A percentile compares a stretch with the other conserved stretches of the same genome.
phyloP scores from a whole-genome alignment of 1,284 basidiomycete species.

The Ganoderma sp. region DNA sequence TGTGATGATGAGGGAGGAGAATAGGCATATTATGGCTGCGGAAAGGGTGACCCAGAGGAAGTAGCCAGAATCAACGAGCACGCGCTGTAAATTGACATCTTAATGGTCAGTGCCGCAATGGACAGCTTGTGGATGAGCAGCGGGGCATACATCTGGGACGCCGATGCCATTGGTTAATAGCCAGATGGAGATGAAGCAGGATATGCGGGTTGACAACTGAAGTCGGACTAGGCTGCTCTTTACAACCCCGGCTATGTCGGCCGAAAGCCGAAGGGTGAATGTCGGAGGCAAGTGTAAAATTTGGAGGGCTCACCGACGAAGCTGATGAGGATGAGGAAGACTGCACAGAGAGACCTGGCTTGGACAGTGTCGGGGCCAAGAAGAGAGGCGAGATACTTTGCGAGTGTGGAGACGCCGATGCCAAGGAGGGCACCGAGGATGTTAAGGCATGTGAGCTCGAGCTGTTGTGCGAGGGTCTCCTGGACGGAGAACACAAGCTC shows the following conservation, averaged over 20 bases:
- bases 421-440: conserved; percentile 50
- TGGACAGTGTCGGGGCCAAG: conserved; percentile 37
- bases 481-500: conserved; percentile 57
- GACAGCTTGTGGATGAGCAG: background rate
- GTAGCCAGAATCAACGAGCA: conserved; percentile 40
- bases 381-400: conserved; percentile 46
- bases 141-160: conserved; percentile 37
- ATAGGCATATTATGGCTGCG: conserved; percentile 48
- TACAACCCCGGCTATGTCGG: conserved; percentile 46
- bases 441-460: conserved; percentile 53
- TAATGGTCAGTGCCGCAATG: background rate
- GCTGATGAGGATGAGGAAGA: conserved; percentile 48
- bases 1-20: conserved; percentile 49
- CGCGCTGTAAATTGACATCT: conserved; percentile 34
- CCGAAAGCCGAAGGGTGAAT: background rate
- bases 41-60: conserved; percentile 52
- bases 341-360: conserved; percentile 46
- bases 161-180: conserved; percentile 49
- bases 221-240: conserved; percentile 56
- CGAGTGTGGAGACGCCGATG: conserved; percentile 51
- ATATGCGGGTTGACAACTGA: conserved; percentile 51
- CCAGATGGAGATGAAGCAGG: conserved; percentile 55
- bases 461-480: conserved; percentile 54
- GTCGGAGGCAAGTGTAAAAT: background rate
- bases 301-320: conserved; percentile 48